Evolutionary conservation across 1,284 basidiomycete genomes (phyloP).

Genomic region (Boletus sp.): DNA sequence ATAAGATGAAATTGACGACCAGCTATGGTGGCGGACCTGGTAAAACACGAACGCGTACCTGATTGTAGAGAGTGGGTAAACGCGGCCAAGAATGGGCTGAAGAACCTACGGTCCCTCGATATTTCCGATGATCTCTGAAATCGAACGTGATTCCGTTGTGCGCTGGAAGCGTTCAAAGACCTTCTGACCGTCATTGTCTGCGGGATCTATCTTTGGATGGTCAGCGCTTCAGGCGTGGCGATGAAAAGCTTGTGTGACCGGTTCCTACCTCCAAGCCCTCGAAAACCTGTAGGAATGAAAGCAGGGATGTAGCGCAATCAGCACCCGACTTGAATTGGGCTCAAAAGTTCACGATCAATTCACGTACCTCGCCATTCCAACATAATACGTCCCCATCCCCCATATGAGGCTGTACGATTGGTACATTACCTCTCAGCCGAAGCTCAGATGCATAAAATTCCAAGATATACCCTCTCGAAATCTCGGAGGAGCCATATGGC

Average conservation of each 20-base stretch:
- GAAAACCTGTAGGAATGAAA: constrained; percentile 55
- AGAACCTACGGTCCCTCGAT: constrained; percentile 85
- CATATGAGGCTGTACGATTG: constrained; percentile 72
- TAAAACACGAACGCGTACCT: constrained; percentile 86
- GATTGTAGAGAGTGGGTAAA: constrained; percentile 6
- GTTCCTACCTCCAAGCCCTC: constrained; percentile 60
- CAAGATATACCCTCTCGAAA: constrained; percentile 21
- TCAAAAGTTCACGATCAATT: background rate
- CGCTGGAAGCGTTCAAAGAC: constrained; percentile 54
- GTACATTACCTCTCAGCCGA: constrained; percentile 62
- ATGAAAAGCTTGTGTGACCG: background rate
- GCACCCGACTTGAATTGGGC: background rate
- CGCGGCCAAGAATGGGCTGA: background rate
- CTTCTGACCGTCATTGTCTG: constrained; percentile 78
- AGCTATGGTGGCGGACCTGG: constrained; percentile 46
- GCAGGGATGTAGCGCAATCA: background rate
- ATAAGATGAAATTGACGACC: background rate
- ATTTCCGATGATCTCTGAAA: constrained; percentile 50
- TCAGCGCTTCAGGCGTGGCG: constrained; percentile 7
- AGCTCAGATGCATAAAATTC: constrained; percentile 77
- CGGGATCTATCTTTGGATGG: constrained; percentile 39
- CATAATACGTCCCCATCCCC: constrained; percentile 62
- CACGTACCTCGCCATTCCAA: constrained; percentile 86
- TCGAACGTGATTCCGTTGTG: constrained; percentile 38
- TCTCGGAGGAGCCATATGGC: constrained; percentile 1